A percentile compares a stretch with the other conserved stretches of the same genome.
Conservation (phyloP, 371 early-diverging fungal species). For the Mucor indicus region DNA sequence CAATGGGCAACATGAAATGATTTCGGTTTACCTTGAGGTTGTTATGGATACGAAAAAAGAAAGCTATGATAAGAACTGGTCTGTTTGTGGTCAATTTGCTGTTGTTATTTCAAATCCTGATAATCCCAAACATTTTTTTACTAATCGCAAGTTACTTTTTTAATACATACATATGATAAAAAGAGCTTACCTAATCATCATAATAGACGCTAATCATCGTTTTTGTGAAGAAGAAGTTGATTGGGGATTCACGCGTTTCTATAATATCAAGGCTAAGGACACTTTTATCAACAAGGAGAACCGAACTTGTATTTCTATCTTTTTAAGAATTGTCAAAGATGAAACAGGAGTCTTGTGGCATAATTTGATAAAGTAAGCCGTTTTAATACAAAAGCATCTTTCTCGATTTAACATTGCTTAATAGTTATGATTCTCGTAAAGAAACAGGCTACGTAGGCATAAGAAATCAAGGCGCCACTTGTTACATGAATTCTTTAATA, state of each 20-base stretch:
- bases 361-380: slow-evolving; percentile 82
- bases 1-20: slow-evolving; percentile 64
- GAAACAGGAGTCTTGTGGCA: slow-evolving; percentile 94
- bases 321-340: slow-evolving; percentile 82
- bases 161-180: too few species aligned
- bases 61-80: slow-evolving; percentile 57
- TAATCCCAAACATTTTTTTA: slow-evolving; percentile 59
- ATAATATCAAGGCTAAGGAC: slow-evolving; percentile 21
- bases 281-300: slow-evolving; percentile 53
- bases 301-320: slow-evolving; percentile 64
- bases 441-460: slow-evolving; percentile 94
- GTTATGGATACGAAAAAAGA: slow-evolving; percentile 55
- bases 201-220: slow-evolving; percentile 76
- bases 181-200: too few species aligned
- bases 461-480: slow-evolving; percentile 99
- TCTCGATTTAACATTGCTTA: too few species aligned
- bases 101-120: slow-evolving; percentile 72
- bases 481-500: slow-evolving; percentile 98
- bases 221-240: slow-evolving; percentile 81
- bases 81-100: slow-evolving; percentile 81
- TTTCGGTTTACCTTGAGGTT: slow-evolving; percentile 83
- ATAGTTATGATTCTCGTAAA: slow-evolving; percentile 80
- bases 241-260: slow-evolving; percentile 89
- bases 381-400: slow-evolving; percentile 65
- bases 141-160: slow-evolving; percentile 48